These are phyloP conservation scores for Beta vulgaris DNA, from an alignment of 148 eudicot genomes.

Conservation along the genomic window DNA sequence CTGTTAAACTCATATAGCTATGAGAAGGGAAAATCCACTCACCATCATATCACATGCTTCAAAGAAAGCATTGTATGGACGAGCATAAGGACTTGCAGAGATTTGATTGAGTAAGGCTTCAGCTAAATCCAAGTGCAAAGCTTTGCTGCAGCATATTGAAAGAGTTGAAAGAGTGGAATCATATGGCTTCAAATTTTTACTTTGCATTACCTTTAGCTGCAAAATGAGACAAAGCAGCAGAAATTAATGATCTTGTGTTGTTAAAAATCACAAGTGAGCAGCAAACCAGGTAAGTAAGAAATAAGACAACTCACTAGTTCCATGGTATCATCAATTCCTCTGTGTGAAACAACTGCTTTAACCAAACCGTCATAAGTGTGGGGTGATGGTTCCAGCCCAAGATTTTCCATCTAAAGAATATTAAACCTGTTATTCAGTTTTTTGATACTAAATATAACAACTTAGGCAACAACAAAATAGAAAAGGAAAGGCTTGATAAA, in stretches of 20 bases:
- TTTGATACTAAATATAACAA: slow-evolving; percentile 12
- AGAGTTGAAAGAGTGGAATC: slow-evolving; percentile 67
- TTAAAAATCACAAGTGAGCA: slow-evolving; percentile 12
- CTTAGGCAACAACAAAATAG: neutral
- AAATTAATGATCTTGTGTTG: slow-evolving; percentile 9
- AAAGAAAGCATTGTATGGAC: slow-evolving; percentile 64
- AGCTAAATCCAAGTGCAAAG: slow-evolving; percentile 66
- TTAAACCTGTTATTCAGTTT: slow-evolving; percentile 21
- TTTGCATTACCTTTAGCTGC: slow-evolving; percentile 68
- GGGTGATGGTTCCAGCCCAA: slow-evolving; percentile 73
- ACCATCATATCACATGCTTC: slow-evolving; percentile 68
- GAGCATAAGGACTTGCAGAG: slow-evolving; percentile 26
- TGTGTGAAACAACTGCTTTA: slow-evolving; percentile 50
- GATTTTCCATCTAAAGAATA: slow-evolving; percentile 73
- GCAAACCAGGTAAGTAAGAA: slow-evolving; percentile 8
- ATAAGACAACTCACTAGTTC: slow-evolving; percentile 54
- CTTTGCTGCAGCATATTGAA: slow-evolving; percentile 60
- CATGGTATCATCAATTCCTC: slow-evolving; percentile 41
- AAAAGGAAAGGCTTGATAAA: neutral
- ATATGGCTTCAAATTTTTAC: slow-evolving; percentile 53
- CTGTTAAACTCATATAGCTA: neutral
- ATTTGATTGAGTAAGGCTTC: slow-evolving; percentile 59
- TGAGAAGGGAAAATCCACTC: slow-evolving; percentile 24
- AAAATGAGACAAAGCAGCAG: slow-evolving; percentile 17
- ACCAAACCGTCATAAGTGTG: slow-evolving; percentile 60